Percentiles rank a stretch among this genome's conserved stretches.
Evolutionary conservation across 2,329 filamentous ascomycete species (phyloP).

Genomic region (Helicocarpus griseus): DNA sequence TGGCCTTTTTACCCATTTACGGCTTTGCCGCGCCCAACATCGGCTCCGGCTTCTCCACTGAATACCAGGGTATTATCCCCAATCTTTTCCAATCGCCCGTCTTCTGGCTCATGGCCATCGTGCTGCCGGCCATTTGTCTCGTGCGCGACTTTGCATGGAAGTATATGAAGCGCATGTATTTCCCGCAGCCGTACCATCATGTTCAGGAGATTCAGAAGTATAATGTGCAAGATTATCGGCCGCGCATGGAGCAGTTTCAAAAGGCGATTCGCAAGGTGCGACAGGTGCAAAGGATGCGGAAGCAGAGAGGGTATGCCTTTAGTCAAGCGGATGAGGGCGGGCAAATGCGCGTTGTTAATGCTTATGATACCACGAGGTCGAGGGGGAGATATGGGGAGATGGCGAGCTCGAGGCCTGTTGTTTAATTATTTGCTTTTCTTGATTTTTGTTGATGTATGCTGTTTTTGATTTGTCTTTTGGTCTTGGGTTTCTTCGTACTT

Average conservation of each 20-base stretch:
- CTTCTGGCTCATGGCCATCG: constrained; percentile 85
- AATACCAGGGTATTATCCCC: constrained; percentile 78
- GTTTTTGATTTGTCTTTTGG: constrained; percentile 4
- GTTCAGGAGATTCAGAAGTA: constrained; percentile 99
- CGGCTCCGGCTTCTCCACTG: constrained; percentile 62
- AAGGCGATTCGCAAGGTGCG: constrained; percentile 98
- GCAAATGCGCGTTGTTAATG: constrained; percentile 88
- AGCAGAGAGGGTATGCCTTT: constrained; percentile 96
- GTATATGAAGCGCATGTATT: constrained; percentile 95
- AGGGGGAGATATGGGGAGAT: constrained; percentile 94
- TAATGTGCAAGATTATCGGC: constrained; percentile 97
- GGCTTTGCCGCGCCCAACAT: constrained; percentile 75
- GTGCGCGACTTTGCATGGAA: constrained; percentile 91
- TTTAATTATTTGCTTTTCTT: constrained; percentile 14
- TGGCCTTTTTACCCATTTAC: constrained; percentile 81
- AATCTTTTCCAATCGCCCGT: constrained; percentile 68
- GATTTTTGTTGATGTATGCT: constrained; percentile 12
- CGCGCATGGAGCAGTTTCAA: constrained; percentile 99
- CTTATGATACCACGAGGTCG: constrained; percentile 91
- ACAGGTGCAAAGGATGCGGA: constrained; percentile 97
- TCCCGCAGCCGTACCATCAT: constrained; percentile 90
- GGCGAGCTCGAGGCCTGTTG: constrained; percentile 49
- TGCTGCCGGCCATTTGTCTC: constrained; percentile 71
- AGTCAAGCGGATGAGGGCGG: constrained; percentile 87
- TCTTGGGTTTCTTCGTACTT: constrained; percentile 1